Evolutionary conservation across 2,329 filamentous ascomycete genomes (phyloP).

Genomic region (Phaeosphaeriaceae sp.): DNA sequence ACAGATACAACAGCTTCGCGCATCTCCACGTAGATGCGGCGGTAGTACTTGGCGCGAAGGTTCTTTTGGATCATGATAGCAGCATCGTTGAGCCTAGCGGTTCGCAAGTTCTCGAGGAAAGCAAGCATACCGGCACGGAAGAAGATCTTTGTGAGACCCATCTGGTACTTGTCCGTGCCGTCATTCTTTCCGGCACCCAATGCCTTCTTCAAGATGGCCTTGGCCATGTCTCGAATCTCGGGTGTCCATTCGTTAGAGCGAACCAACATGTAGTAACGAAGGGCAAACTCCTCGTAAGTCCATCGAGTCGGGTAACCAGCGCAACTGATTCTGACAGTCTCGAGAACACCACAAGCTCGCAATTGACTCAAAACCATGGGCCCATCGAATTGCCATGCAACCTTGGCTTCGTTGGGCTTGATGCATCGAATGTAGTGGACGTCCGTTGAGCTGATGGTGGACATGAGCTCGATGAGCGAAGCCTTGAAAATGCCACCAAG

Average conservation of each 20-base stretch:
- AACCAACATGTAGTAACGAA: slow-evolving; percentile 98
- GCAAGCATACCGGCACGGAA: slow-evolving; percentile 99
- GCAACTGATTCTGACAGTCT: slow-evolving; percentile 96
- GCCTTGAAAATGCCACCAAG: slow-evolving; percentile 99
- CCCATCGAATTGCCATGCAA: slow-evolving; percentile 96
- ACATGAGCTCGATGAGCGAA: slow-evolving; percentile 96
- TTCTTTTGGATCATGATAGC: slow-evolving; percentile 99
- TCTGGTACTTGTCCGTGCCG: slow-evolving; percentile 91
- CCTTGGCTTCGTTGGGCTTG: slow-evolving; percentile 97
- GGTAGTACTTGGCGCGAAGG: slow-evolving; percentile 91
- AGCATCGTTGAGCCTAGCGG: slow-evolving; percentile 87
- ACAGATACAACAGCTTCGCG: slow-evolving; percentile 80
- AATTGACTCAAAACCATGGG: slow-evolving; percentile 98
- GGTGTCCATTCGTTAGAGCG: slow-evolving; percentile 89
- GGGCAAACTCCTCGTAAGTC: slow-evolving; percentile 98
- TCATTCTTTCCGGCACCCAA: slow-evolving; percentile 69
- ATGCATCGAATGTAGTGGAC: slow-evolving; percentile 99
- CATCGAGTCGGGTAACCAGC: slow-evolving; percentile 96
- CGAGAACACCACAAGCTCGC: slow-evolving; percentile 96
- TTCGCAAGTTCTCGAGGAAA: slow-evolving; percentile 93
- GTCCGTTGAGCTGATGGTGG: slow-evolving; percentile 96
- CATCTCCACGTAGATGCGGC: slow-evolving; percentile 86
- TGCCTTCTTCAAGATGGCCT: slow-evolving; percentile 87
- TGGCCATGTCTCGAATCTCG: slow-evolving; percentile 92
- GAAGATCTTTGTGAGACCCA: slow-evolving; percentile 98